Evolutionary conservation across 345 rosid genomes (phyloP), one percentile per base, ranked within the genome.

Genomic region (Durio zibethinus): DNA sequence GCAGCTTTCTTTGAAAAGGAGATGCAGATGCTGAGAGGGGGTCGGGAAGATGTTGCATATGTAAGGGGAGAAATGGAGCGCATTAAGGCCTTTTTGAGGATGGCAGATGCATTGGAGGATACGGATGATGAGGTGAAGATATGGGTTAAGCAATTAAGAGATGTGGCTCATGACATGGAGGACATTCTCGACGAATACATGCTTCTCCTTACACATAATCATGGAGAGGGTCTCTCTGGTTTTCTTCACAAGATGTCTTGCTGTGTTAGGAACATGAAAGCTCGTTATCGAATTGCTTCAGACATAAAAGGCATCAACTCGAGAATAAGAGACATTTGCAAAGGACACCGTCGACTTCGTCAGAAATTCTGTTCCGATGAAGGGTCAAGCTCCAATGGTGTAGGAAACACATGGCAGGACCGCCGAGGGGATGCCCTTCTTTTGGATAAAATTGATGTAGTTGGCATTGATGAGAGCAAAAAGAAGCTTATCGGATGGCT

Each of bases 81-180:
- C 33, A 72, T 78, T 38, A 79, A 62, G 73, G 81, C 83, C n/a
- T 61, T 81, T 74, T 69, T 86, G 54, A 78, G 76, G 61, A 73
- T 50, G 20, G 84, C 82, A 72, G 85, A 85, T 50, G 35, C 77
- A 10, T 50, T 75, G 11, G 82, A 68, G 23, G 77, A 85, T 15
- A 73, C 50, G 0, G 82, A 83, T 0, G 77, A 67, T 0, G 75
- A 63, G 4, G 79, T 80, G 33, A 85, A 42, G 14, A 74, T 77
- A 0, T 85, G 86, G 88, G 83, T 85, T 16, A 76, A 80, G 76
- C 84, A 83, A 65, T 38, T 83, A n/a, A 78, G 84, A 54, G 77
- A 83, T 10, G 73, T 64, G 18, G 83, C 85, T 76, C 75, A 80
- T 48, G 71, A 77, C 25, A 81, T 79, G 21, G 85, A 85, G 78